Evolutionary conservation across 2,329 filamentous ascomycete species (phyloP), one percentile per base, ranked within the genome.

Genomic region (Penicillium hesseltinei): DNA sequence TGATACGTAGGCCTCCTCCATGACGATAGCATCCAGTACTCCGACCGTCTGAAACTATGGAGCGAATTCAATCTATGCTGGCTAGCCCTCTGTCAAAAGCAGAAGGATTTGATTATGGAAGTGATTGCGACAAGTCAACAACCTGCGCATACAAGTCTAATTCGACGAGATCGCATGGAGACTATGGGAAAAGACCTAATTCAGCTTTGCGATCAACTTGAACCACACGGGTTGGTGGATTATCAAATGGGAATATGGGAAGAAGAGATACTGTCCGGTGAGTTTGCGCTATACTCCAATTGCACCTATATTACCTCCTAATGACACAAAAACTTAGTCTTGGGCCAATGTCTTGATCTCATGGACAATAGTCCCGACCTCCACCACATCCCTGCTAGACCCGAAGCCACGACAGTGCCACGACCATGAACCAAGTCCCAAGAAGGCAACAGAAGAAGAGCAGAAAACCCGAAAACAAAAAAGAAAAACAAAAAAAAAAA

Each of bases 191-290:
- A 88, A 54, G 89, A 96, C 67, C 76, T 99, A 31, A 83, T 96
- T 55, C 84, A 87, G 50, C 80, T 96, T 50, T 96, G 92, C 71
- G 92, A 97, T 71, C 84, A 84, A 50, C 84, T 97, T 61, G 93
- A 97, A 74, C 88, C 89, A 64, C 88, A 95, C 71, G 94, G 94
- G n/a, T 79, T 99, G 47, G 91, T 99, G 11, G 94, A 99, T 77
- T 99, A 97, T 73, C 89, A 97, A 69, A 95, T 96, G 78, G 94
- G 94, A 9, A 90, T 97, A 27, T 95, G 91, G 85, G 94, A 97
- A 75, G 92, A 97, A 71, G 87, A 90, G 70, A 97, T 97, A 66
- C 84, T 94, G 66, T 84, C 84, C 57, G 83, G 92, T 96, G 80
- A 76, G 90, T 82, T 35, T 36, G 19, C 13, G 29, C 4, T 23